Evolutionary conservation across 2,329 filamentous ascomycete species (phyloP), one percentile per base, ranked within the genome.

Genomic region (Cryphonectria radicalis): DNA sequence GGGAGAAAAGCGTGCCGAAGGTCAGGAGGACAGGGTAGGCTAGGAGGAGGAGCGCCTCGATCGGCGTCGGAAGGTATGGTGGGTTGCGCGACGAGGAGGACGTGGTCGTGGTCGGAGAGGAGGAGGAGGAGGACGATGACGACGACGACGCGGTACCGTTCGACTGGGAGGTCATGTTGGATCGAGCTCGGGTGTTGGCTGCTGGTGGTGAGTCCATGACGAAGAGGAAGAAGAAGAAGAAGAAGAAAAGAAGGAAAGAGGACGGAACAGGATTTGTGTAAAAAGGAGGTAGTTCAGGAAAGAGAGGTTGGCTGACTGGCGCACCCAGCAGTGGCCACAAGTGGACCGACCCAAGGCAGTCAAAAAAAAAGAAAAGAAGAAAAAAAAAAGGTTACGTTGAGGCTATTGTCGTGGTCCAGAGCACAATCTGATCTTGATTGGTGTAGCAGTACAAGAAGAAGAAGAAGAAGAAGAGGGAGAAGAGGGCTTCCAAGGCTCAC

Each of bases 1-100:
- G 83, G 63, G 92, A 91, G 86, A 93, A 98, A 75, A 97, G 78
- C 40, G 93, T 92, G 75, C 96, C 96, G 75, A 97, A 88, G 69
- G 94, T 74, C 71, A 99, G 90, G 8, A 95, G 91, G 37, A 84
- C 76, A 4, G 95, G 95, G 83, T 97, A 98, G 72, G 93, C 75
- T 3, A 84, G 80, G 42, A 97, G 87, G 32, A 91, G 83, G 70
- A 88, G 76, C 35, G 86, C 82, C 79, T 97, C 93, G 77, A 91
- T 84, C 11, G 87, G 85, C 2, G 92, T 94, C 5, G 92, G 93
- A 3, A 94, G 84, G 80, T 88, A 89, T 3, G 92, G 91, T 59
- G 83, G 81, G 76, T 80, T 84, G 73, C 85, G 84, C 63, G 70
- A 43, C 37, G 32, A 35, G 7, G 69, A 22, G 22, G 69, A 7